Evolutionary conservation across 495 filamentous ascomycete genomes (phyloP), one percentile per base, ranked within the genome.

Genomic region (Patellaria atrata): DNA sequence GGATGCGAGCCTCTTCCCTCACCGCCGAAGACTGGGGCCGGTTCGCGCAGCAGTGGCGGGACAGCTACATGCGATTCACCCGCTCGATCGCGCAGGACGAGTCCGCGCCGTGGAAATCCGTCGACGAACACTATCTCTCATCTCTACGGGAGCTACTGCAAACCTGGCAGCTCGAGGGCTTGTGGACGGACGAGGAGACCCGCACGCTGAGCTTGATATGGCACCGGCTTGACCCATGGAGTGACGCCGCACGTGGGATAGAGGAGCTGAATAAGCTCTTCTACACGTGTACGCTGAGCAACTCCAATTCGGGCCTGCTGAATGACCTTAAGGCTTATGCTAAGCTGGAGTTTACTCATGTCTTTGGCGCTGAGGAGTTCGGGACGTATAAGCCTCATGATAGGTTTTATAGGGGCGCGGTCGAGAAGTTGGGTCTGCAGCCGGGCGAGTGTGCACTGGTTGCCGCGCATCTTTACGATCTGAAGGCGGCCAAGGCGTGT

Each of bases 331-430:
- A 65, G 28, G 37, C 43, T 19, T 45, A 68, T 45, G 76, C 65
- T 3, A 48, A 58, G 12, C 61, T 87, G 28, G 65, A 67, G 1
- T 86, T 80, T 44, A 61, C 61, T 21, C 59, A 63, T 31, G 47
- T 86, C 34, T 57, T 70, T 29, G 77, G 70, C 13, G 67, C 73
- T 1, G 80, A 77, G 54, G 62, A 77, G 40, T 87, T 83, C 47
- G 59, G 62, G n/a, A 74, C 72, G 5, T 87, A 87, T 50, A 91
- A 89, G 52, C 82, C 82, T 5, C 65, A 70, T 41, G 66, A 73
- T 11, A 58, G 54, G 25, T 73, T 78, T 4, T 86, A 85, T 52
- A 55, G 61, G 0, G 81, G 79, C 0, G 80, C 79, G 2, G 78
- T 65, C 10, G 46, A 58, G 27, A 55, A 58, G 27, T 54, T 85